Percentiles rank a stretch among this genome's conserved stretches.
phyloP scores from a whole-genome alignment of 2,329 filamentous ascomycete genomes.

The Clarireedia paspali region DNA sequence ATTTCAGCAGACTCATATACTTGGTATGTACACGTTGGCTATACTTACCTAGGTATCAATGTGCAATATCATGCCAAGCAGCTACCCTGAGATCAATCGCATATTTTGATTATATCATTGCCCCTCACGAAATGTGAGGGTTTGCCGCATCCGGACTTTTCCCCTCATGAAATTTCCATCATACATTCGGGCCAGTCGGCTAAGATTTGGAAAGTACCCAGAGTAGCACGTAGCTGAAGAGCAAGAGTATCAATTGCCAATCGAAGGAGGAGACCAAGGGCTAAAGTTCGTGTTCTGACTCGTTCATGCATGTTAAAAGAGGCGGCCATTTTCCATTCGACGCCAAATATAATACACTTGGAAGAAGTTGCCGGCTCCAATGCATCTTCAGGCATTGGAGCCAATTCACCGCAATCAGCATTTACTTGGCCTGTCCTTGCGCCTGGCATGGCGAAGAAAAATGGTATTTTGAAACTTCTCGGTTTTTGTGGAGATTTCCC shows the following conservation, averaged over 20 bases:
- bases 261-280: background rate
- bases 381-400: slow-evolving; percentile 3
- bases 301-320: background rate
- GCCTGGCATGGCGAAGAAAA: background rate
- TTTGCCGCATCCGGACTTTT: background rate
- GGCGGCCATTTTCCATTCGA: background rate
- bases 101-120: background rate
- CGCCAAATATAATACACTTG: background rate
- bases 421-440: background rate
- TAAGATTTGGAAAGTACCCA: no score
- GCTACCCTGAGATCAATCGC: background rate
- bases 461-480: background rate
- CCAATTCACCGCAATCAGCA: background rate
- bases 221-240: no score
- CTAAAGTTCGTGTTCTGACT: slow-evolving; percentile 7
- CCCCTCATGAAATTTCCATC: background rate
- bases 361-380: background rate
- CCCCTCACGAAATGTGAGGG: background rate
- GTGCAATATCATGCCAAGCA: background rate
- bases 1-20: background rate
- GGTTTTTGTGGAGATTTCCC: background rate
- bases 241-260: background rate
- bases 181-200: background rate
- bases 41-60: background rate
- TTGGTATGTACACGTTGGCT: background rate